Evolutionary conservation across 176 grass and related monocot genomes (phyloP).

Genomic region (Musa troglodytarum): DNA sequence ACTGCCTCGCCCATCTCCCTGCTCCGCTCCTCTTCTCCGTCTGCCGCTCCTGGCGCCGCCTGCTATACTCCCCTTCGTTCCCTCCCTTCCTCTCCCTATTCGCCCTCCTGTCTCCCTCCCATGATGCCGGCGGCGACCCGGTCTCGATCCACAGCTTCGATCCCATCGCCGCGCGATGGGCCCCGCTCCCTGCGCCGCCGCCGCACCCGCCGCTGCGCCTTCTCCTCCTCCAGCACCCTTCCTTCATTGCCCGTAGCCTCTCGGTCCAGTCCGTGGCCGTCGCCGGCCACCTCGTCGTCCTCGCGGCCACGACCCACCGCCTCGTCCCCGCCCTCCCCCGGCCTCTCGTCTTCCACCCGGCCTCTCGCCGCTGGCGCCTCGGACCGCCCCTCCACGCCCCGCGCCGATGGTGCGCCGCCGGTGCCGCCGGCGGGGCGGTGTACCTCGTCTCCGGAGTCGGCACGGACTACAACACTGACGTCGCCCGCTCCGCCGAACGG

Average conservation of each 20-base stretch:
- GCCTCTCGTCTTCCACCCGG: slow-evolving; percentile 63
- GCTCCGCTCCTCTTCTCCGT: slow-evolving; percentile 48
- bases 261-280: slow-evolving; percentile 56
- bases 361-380: slow-evolving; percentile 19
- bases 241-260: slow-evolving; percentile 59
- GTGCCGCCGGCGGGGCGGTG: slow-evolving; percentile 32
- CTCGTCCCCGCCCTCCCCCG: slow-evolving; percentile 52
- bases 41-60: slow-evolving; percentile 56
- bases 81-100: slow-evolving; percentile 26
- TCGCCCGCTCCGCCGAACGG: slow-evolving; percentile 33
- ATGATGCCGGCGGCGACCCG: not conserved
- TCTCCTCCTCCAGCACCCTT: slow-evolving; percentile 43
- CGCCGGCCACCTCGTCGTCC: slow-evolving; percentile 32
- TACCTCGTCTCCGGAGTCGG: slow-evolving; percentile 62
- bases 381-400: slow-evolving; percentile 56
- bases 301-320: slow-evolving; percentile 42
- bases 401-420: slow-evolving; percentile 73
- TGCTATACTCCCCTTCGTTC: slow-evolving; percentile 56
- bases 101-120: slow-evolving; percentile 29
- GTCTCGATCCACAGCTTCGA: slow-evolving; percentile 53
- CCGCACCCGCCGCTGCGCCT: slow-evolving; percentile 27
- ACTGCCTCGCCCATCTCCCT: slow-evolving; percentile 45
- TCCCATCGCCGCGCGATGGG: slow-evolving; percentile 36
- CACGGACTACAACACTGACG: slow-evolving; percentile 33
- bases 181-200: slow-evolving; percentile 34